A percentile compares a stretch with the other conserved stretches of the same genome.
Evolutionary conservation across 2,329 filamentous ascomycete genomes (phyloP).

Genomic region (Beauveria varroae): DNA sequence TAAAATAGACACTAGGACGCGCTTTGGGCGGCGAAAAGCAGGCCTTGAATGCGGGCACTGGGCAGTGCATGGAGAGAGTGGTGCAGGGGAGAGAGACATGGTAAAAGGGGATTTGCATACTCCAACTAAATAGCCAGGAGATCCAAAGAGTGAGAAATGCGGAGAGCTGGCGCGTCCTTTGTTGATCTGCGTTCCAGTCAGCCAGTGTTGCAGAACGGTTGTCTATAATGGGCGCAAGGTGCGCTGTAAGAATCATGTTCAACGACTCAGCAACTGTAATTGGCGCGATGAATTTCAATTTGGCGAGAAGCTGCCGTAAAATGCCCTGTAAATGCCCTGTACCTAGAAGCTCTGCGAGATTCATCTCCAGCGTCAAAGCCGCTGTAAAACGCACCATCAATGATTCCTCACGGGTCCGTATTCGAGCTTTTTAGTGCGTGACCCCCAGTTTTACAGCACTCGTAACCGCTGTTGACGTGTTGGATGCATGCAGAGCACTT

Average conservation of each 20-base stretch:
- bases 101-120: background rate
- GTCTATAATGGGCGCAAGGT: background rate
- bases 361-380: no score
- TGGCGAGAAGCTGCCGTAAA: no score
- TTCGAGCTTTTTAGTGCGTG: background rate
- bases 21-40: background rate
- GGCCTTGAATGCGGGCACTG: background rate
- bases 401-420: background rate
- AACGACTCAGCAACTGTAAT: no score
- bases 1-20: background rate
- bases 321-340: no score
- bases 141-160: background rate
- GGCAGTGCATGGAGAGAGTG: background rate
- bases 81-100: background rate
- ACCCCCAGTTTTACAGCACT: background rate
- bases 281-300: no score
- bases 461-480: background rate
- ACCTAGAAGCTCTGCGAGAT: no score
- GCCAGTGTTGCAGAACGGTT: background rate
- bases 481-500: background rate
- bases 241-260: background rate
- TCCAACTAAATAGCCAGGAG: background rate
- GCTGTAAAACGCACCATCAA: background rate
- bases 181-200: background rate
- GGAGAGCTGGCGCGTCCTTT: conserved; percentile 3